Conservation (phyloP, 441 rosid genomes). For the Lagerstroemia fauriei region DNA sequence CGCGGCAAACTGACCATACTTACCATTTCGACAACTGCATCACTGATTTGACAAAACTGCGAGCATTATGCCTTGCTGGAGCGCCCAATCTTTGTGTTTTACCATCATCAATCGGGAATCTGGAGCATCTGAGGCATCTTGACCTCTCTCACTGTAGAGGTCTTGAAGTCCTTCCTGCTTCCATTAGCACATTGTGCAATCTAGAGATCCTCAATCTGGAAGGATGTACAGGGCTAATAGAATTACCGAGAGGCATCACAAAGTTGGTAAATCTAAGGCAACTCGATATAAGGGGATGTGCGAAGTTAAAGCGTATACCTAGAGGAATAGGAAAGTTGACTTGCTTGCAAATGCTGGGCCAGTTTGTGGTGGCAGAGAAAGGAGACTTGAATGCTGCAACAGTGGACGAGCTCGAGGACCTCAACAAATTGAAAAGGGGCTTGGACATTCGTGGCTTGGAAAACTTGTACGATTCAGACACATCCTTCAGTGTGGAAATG, state of each 20-base stretch:
- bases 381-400: background rate
- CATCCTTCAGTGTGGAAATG: background rate
- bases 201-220: slow-evolving; percentile 6
- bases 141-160: background rate
- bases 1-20: background rate
- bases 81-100: background rate
- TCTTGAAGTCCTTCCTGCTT: slow-evolving; percentile 14
- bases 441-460: background rate
- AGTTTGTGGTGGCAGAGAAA: slow-evolving; percentile 9
- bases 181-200: background rate
- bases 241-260: background rate
- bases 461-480: background rate
- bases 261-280: slow-evolving; percentile 4
- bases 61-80: slow-evolving; percentile 9
- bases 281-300: slow-evolving; percentile 1
- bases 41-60: background rate
- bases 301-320: background rate
- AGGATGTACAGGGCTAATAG: background rate
- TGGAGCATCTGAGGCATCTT: slow-evolving; percentile 24
- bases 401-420: background rate
- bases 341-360: slow-evolving; percentile 16
- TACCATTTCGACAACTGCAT: background rate
- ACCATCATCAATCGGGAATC: slow-evolving; percentile 6
- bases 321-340: background rate
- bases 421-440: background rate